Base-by-base conservation (phyloP, 306 rosid species). In the Cicer bijugum region DNA sequence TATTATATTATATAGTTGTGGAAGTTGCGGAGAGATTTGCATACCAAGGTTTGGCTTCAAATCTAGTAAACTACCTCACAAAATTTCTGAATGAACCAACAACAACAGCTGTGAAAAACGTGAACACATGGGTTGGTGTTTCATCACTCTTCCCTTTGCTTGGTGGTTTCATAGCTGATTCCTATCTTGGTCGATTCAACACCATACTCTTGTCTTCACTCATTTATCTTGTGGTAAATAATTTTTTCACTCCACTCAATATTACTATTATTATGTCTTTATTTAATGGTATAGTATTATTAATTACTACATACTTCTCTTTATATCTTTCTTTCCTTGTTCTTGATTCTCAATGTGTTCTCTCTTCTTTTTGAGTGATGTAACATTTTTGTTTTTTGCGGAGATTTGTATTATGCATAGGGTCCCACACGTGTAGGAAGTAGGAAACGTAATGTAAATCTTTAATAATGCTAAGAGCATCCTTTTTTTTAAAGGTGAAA, bases 41-140 rank as follows among this genome's bases (percentile, higher is more conserved):
- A 8, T 85, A 79, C 72, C 79, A 72, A 10, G 88, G 84, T 0
- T 42, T 85, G 53, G 83, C 86, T 4, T 57, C 80, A 0, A 85
- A 85, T 37, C 80, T 85, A 0, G 62, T 85, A 12, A 63, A 71
- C 8, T 85, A 85, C 11, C 73, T 85, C 3, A 85, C 85, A 5
- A 75, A 83, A 65, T 85, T 76, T 70, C 78, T 86, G 61, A 62
- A 80, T n/a, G 85, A 83, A 71, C 80, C 93, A 0, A 40, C 69
- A 12, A 72, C 86, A 4, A 73, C 75, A 0, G 93, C 91, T 5
- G 89, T 74, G 0, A 81, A 85, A 76, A 81, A 85, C 57, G 91
- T 89, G 35, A 89, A 89, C 86, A 83, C 86, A 2, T 86, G 91
- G 93, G 64, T 85, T 45, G 93, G 89, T 17, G 84, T 85, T 7